These are phyloP conservation scores for Musa balbisiana DNA, from an alignment of 202 grass and related monocot species.

Conservation along the genomic window DNA sequence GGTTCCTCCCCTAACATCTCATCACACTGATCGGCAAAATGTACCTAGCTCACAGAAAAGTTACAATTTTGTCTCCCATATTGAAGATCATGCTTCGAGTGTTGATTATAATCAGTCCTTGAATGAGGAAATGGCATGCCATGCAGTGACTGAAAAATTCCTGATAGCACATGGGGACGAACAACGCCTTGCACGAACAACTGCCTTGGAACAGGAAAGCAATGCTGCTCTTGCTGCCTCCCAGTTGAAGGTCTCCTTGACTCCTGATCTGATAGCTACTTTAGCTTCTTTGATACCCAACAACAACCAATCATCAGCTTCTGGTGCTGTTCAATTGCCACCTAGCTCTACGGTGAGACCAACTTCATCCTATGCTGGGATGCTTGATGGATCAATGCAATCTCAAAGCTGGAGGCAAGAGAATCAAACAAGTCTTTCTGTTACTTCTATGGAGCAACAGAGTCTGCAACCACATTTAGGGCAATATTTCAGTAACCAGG, in stretches of 20 bases:
- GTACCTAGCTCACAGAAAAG: conserved; percentile 1
- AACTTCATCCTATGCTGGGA: conserved; percentile 14
- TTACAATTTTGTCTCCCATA: not conserved
- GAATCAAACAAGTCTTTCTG: conserved; percentile 29
- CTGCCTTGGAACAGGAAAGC: conserved; percentile 26
- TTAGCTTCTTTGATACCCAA: conserved; percentile 67
- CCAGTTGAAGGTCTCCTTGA: conserved; percentile 48
- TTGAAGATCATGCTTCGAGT: not conserved
- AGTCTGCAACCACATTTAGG: conserved; percentile 27
- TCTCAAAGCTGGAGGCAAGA: conserved; percentile 31
- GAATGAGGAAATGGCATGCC: not conserved
- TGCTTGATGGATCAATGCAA: conserved; percentile 26
- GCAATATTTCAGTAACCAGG: conserved; percentile 48
- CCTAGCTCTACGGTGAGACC: conserved; percentile 20
- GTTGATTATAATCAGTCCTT: conserved; percentile 14
- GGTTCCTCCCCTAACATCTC: conserved; percentile 3
- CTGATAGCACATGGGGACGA: conserved; percentile 7
- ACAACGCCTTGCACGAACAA: conserved; percentile 24
- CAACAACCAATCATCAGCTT: conserved; percentile 31
- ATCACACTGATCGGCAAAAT: conserved; percentile 11
- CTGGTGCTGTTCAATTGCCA: conserved; percentile 34
- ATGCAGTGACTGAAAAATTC: not conserved
- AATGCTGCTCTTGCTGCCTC: conserved; percentile 27
- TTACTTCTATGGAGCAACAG: conserved; percentile 27
- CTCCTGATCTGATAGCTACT: conserved; percentile 66